Base-by-base conservation (phyloP, 2,329 filamentous ascomycete species). In the Neonectria punicea region DNA sequence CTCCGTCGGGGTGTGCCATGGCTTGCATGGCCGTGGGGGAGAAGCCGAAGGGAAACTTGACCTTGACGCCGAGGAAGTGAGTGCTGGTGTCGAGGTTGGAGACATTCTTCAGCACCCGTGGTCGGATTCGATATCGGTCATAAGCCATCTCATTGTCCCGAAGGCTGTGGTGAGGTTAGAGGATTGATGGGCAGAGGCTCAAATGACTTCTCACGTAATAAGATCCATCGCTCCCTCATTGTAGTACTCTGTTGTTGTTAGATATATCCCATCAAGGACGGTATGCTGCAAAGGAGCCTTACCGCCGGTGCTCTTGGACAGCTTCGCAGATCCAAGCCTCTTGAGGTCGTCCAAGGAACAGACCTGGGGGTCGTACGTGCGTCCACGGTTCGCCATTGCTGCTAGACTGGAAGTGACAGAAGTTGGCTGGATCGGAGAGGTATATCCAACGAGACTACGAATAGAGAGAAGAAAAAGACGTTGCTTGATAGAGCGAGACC, bases 31-130 rank as follows among this genome's bases (percentile, higher is more conserved):
- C 66, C 1, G 63, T 62, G 0, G 66, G 66, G 5, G 65, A 62
- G 20, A 67, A 67, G 44, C 65, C 65, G 16, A 67, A 65, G n/a
- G 65, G 65, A 4, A 67, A 66, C 4, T 55, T 39, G 14, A 67
- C 55, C 47, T 66, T 67, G 39, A 50, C 62, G 8, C 58, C 65
- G 18, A 67, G 62, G 28, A 62, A 58, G 20, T 55, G 56, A 47
- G 65, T 63, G 50, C 32, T 58, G 20, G 58, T 62, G 47, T 66
- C 63, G 28, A 67, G 58, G n/a, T 54, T n/a, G 14, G 65, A 53
- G 43, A 67, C 50, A 16, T 67, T 55, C 2, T 58, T 50, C n/a
- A 67, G 51, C 18, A 67, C 63, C 11, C 65, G 58, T 13, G 65
- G 65, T 9, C 58, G 58, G 28, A 67, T 67, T 32, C 60, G 65